A percentile compares a stretch with the other conserved stretches of the same genome.
Conservation (phyloP, 2,329 filamentous ascomycete species). For the Apiospora malaysiana region DNA sequence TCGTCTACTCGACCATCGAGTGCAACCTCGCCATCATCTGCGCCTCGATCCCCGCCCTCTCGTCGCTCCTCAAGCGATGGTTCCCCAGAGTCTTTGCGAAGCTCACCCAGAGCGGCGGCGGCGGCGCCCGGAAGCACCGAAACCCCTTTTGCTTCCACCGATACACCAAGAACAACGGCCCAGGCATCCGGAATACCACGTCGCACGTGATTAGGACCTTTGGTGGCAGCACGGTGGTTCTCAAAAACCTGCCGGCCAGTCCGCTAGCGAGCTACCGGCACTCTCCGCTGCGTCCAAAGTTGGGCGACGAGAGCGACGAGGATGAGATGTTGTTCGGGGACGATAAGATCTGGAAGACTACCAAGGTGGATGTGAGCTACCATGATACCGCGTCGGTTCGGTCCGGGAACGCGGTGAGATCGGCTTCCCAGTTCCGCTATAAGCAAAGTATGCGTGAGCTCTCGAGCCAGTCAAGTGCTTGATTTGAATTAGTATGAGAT, state of each 20-base stretch:
- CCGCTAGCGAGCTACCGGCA: not conserved
- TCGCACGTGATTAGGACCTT: constrained; percentile 3
- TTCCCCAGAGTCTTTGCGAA: not conserved
- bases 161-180: not conserved
- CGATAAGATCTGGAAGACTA: not conserved
- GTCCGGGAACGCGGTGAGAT: not conserved
- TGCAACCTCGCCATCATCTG: constrained; percentile 47
- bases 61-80: not conserved
- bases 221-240: not conserved
- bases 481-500: not conserved
- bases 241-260: not conserved
- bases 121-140: not conserved
- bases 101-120: not conserved
- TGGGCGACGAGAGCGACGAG: not conserved
- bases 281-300: not conserved
- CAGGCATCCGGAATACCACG: not conserved
- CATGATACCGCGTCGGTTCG: not conserved
- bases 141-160: not conserved
- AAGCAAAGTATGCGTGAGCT: not conserved
- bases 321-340: not conserved
- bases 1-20: constrained; percentile 41
- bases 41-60: constrained; percentile 43
- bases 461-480: not conserved
- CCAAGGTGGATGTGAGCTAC: not conserved
- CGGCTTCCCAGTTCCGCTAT: not conserved